Evolutionary conservation across 2,329 filamentous ascomycete species (phyloP), one percentile per base, ranked within the genome.

Genomic region (Thielaviopsis populi): DNA sequence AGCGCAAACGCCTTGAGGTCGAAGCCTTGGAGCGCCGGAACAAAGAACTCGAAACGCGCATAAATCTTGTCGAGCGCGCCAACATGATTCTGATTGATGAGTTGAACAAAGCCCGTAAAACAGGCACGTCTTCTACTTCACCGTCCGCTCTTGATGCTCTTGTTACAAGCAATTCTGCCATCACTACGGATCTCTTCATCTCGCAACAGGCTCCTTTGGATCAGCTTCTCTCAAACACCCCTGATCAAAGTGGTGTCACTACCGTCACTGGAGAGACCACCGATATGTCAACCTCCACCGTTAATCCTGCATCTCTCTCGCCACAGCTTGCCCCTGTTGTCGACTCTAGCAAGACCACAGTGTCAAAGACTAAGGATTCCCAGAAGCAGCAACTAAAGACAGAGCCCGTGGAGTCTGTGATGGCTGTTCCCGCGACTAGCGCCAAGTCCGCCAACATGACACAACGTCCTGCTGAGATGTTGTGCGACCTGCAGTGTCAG

Each of bases 381-480:
- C 69, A 74, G 66, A 67, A 73, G 50, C 67, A 71, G 40, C 65
- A 33, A 27, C 37, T 22, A 22, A 66, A 66, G 66, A 37, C 66
- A 68, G 64, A 41, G 67, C 64, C 67, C 59, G 58, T 65, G 54
- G 59, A 53, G 24, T 62, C 66, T 48, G 61, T 62, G 22, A 65
- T 62, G 53, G 43, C 33, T 22, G 46, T 56, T 17, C 53, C 63
- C 27, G 54, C 19, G n/a, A 62, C 42, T 33, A 69, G 68, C 68
- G 70, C 71, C 69, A 71, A 75, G 78, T 82, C 86, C 78, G 82
- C 88, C 84, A 89, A 95, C 83, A 79, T 84, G 94, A 94, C 91
- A 96, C 94, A 96, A 96, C 91, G 95, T 96, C 91, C 94, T 97
- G 94, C 94, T 82, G 94, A 83, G 91, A 87, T 96, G 92, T 96